These are phyloP conservation scores for Chaetomium sp. DNA, from an alignment of 2,329 filamentous ascomycete genomes.

Conservation along the genomic window DNA sequence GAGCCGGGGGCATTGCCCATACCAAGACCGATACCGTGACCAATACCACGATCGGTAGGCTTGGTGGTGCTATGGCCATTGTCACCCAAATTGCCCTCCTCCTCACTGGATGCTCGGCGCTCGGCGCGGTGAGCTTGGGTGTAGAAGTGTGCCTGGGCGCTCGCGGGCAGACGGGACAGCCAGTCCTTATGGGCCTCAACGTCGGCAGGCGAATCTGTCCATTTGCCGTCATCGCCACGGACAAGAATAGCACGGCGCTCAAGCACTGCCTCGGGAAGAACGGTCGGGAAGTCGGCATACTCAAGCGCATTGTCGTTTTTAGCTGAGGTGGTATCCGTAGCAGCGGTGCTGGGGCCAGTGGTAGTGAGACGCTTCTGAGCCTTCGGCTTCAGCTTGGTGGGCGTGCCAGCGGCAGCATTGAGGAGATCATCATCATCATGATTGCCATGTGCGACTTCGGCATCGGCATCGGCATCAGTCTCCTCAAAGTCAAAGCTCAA, in stretches of 20 bases:
- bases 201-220: background rate
- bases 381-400: background rate
- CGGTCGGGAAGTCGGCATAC: conserved; percentile 4
- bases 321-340: background rate
- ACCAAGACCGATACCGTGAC: too few relatives aligned
- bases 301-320: background rate
- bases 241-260: conserved; percentile 7
- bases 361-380: too few relatives aligned
- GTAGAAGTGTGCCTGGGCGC: conserved; percentile 5
- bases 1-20: too few relatives aligned
- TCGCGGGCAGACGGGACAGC: conserved; percentile 6
- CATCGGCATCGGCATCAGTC: background rate
- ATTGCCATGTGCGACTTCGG: background rate
- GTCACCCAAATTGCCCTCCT: too few relatives aligned
- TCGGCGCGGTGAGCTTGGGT: background rate
- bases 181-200: conserved; percentile 3
- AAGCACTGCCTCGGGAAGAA: conserved; percentile 2
- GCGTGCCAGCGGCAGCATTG: background rate
- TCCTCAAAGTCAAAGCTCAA: background rate
- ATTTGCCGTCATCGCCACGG: background rate
- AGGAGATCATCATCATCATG: background rate
- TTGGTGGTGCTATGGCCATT: too few relatives aligned
- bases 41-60: too few relatives aligned
- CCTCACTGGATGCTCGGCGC: too few relatives aligned
- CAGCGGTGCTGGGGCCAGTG: too few relatives aligned